A percentile compares a stretch with the other conserved stretches of the same genome.
These are phyloP conservation scores for Boeremia lycopersici DNA, from an alignment of 2,329 filamentous ascomycete species.

Conservation along the genomic window DNA sequence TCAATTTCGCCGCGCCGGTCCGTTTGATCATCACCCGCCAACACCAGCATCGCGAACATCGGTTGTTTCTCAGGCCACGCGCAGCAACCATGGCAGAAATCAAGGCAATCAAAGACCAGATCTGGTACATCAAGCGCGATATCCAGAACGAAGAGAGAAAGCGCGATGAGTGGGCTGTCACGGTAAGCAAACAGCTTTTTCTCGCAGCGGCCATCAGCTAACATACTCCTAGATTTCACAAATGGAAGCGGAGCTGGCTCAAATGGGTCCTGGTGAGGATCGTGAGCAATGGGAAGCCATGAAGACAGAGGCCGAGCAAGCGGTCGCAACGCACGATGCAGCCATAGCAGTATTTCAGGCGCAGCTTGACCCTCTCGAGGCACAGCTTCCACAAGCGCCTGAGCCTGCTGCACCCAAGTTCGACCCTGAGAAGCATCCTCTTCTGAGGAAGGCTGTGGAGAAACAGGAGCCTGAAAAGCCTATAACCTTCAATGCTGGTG, in stretches of 20 bases:
- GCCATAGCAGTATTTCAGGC: conserved; percentile 69
- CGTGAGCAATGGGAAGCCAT: conserved; percentile 82
- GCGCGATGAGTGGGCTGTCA: conserved; percentile 27
- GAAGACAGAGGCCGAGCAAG: conserved; percentile 79
- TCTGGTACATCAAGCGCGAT: conserved; percentile 34
- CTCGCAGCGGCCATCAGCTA: not conserved
- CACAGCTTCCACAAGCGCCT: conserved; percentile 52
- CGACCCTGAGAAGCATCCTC: conserved; percentile 80
- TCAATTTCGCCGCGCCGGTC: conserved; percentile 20
- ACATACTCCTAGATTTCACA: conserved; percentile 5
- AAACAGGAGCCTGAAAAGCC: conserved; percentile 41
- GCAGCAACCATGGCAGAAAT: conserved; percentile 29
- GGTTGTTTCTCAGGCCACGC: no score
- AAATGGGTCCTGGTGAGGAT: conserved; percentile 72
- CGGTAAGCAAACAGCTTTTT: conserved; percentile 7
- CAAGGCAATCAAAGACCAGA: conserved; percentile 34
- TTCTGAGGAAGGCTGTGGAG: conserved; percentile 62
- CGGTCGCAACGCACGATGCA: conserved; percentile 79
- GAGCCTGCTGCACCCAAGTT: conserved; percentile 62
- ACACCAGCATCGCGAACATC: not conserved
- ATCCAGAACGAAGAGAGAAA: conserved; percentile 28
- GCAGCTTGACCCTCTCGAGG: conserved; percentile 67
- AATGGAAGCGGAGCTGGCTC: conserved; percentile 7
- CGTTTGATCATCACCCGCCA: not conserved
- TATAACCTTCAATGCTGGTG: conserved; percentile 80